Evolutionary conservation across 163 green algal species (phyloP).

Genomic region (Chloroidium sp.): DNA sequence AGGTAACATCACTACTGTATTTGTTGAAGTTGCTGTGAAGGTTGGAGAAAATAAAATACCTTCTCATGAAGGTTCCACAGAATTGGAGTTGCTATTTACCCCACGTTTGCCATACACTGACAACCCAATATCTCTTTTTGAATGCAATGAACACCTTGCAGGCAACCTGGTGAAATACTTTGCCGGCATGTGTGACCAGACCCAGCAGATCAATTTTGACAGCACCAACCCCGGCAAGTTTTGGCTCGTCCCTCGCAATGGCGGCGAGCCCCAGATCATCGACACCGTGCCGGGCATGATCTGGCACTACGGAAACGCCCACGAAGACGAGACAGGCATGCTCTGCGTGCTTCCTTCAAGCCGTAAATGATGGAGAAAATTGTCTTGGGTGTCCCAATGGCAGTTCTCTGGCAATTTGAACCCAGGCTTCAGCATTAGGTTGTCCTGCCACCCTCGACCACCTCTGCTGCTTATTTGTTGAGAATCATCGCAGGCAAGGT

Average conservation of each 20-base stretch:
- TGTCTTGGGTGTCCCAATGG: neutral
- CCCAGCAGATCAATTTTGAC: neutral
- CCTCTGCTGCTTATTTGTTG: too few species aligned
- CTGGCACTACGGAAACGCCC: conserved; percentile 2
- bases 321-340: neutral
- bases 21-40: neutral
- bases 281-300: conserved; percentile 2
- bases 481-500: too few species aligned
- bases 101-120: too few species aligned
- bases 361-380: neutral
- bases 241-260: neutral
- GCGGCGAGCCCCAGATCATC: neutral
- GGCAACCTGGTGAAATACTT: neutral
- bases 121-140: too few species aligned
- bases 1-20: neutral
- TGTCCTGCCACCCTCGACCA: too few species aligned
- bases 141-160: too few species aligned
- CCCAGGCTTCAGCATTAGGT: too few species aligned
- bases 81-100: too few species aligned
- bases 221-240: neutral
- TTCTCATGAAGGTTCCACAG: too few species aligned
- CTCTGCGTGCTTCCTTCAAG: neutral
- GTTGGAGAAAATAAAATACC: too few species aligned
- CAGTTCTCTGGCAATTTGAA: too few species aligned
- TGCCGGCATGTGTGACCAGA: neutral